Percentiles rank a stretch among this genome's conserved stretches.
Evolutionary conservation across 306 rosid species (phyloP).

Genomic region (Dalbergia oliveri): DNA sequence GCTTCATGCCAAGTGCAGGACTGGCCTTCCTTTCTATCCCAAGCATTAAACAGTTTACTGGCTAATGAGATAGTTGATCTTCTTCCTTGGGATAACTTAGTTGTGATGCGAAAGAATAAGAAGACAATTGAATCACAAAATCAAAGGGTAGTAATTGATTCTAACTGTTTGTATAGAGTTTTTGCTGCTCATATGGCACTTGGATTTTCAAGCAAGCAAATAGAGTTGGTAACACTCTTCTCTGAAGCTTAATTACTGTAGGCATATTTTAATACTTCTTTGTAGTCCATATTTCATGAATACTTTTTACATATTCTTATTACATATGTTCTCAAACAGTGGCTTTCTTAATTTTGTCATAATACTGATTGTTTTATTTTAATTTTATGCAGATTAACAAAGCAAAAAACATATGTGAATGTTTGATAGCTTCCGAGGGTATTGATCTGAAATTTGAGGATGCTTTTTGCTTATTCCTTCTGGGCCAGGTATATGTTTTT

Average conservation of each 20-base stretch:
- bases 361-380: slow-evolving; percentile 23
- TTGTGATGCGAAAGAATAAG: slow-evolving; percentile 81
- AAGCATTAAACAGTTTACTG: slow-evolving; percentile 76
- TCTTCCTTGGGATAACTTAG: slow-evolving; percentile 90
- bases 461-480: slow-evolving; percentile 79
- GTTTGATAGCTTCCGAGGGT: slow-evolving; percentile 85
- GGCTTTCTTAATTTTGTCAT: slow-evolving; percentile 34
- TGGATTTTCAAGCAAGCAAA: slow-evolving; percentile 89
- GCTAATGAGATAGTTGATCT: slow-evolving; percentile 91
- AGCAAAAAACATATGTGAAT: slow-evolving; percentile 84
- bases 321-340: slow-evolving; percentile 23
- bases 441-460: slow-evolving; percentile 90
- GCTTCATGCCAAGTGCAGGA: slow-evolving; percentile 86
- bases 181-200: slow-evolving; percentile 85
- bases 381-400: slow-evolving; percentile 70
- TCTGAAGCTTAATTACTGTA: slow-evolving; percentile 42
- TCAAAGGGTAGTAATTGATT: slow-evolving; percentile 85
- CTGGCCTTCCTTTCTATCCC: slow-evolving; percentile 92
- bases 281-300: background rate
- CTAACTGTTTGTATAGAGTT: slow-evolving; percentile 76
- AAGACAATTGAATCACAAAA: slow-evolving; percentile 95
- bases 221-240: slow-evolving; percentile 72
- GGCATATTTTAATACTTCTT: slow-evolving; percentile 36
- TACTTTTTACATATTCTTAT: background rate
- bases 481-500: slow-evolving; percentile 71